phyloP scores from a whole-genome alignment of 2,329 filamentous ascomycete species.

The Dactylellina parvicollis region DNA sequence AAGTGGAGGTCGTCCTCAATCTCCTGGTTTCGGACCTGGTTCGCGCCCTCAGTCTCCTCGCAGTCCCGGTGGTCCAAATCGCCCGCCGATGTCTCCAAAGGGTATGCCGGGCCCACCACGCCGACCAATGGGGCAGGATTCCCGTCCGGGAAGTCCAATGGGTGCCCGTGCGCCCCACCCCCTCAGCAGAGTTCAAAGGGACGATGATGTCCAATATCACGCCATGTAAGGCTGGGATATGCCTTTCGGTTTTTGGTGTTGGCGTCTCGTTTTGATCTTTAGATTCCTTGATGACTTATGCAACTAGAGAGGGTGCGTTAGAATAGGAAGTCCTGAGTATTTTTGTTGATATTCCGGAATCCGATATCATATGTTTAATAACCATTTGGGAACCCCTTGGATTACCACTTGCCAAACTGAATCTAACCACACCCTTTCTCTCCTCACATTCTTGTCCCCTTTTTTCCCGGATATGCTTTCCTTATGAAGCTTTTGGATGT shows the following conservation, averaged over 20 bases:
- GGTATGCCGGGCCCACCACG: conserved; percentile 51
- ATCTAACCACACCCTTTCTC: conserved; percentile 3
- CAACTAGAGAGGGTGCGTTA: conserved; percentile 21
- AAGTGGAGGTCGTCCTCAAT: conserved; percentile 38
- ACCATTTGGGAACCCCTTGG: neutral
- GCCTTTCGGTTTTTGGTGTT: conserved; percentile 12
- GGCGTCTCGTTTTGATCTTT: conserved; percentile 23
- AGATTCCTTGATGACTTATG: conserved; percentile 39
- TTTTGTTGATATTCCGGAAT: neutral
- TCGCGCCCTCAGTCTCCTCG: conserved; percentile 52
- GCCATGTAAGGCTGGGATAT: conserved; percentile 41
- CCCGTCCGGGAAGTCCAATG: conserved; percentile 47
- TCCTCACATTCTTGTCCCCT: neutral
- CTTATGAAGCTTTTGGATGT: conserved; percentile 37
- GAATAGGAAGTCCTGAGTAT: neutral
- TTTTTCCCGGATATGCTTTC: conserved; percentile 19
- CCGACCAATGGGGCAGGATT: conserved; percentile 39
- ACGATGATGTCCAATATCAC: conserved; percentile 48
- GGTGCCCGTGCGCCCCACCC: conserved; percentile 41
- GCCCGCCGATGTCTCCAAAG: conserved; percentile 53
- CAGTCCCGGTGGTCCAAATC: conserved; percentile 41
- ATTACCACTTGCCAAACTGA: neutral
- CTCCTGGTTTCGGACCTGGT: conserved; percentile 39
- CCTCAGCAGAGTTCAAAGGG: conserved; percentile 47
- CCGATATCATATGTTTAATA: neutral